Evolutionary conservation across 805 yeast species (phyloP).

Genomic region (Schizosaccharomyces octosporus): DNA sequence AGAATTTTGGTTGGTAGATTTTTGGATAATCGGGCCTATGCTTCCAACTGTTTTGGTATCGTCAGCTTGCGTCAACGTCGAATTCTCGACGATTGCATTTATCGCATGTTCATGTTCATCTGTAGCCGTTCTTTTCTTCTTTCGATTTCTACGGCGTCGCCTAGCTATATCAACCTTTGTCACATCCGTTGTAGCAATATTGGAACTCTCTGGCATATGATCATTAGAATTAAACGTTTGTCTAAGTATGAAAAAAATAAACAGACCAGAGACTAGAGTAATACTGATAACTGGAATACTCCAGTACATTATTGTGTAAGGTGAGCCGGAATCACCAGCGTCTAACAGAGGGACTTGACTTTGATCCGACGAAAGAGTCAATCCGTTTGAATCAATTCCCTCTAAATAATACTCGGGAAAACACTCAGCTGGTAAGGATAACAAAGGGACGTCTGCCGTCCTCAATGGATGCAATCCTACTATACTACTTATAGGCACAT

Average conservation of each 20-base stretch:
- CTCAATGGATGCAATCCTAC: background rate
- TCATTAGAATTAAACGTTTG: background rate
- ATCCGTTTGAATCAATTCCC: background rate
- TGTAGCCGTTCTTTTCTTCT: background rate
- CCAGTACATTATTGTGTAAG: background rate
- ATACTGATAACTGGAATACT: background rate
- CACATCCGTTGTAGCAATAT: background rate
- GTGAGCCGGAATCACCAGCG: background rate
- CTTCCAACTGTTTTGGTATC: background rate
- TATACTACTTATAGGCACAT: background rate
- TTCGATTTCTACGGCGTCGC: background rate
- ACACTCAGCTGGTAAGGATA: background rate
- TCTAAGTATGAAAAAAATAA: background rate
- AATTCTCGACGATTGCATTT: too few relatives aligned
- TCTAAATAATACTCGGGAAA: background rate
- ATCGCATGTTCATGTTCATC: background rate
- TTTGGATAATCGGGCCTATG: background rate
- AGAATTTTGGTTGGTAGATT: background rate
- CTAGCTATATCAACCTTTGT: background rate
- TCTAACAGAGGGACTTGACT: background rate
- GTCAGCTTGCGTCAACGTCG: too few relatives aligned
- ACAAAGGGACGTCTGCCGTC: background rate
- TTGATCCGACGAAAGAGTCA: background rate
- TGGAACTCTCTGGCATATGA: background rate
- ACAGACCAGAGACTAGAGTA: background rate